phyloP scores from a whole-genome alignment of 305 asterid species.

The Rubia peregrina region DNA sequence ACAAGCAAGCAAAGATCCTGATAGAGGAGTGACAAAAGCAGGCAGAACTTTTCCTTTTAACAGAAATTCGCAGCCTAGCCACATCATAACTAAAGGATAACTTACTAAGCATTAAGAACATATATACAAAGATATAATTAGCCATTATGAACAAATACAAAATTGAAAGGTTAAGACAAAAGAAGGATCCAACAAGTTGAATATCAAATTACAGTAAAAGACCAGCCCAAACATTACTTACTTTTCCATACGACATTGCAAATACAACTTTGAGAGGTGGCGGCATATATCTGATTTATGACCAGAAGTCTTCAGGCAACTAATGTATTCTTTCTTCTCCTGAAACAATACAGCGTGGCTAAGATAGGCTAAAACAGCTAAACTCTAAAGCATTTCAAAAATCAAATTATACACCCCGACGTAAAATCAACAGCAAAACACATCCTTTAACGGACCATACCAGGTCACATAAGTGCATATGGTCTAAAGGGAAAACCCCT shows the following conservation, averaged over 20 bases:
- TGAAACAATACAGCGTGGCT: conserved; percentile 26
- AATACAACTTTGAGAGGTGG: conserved; percentile 64
- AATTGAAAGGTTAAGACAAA: not conserved
- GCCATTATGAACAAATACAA: not conserved
- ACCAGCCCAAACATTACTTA: conserved; percentile 27
- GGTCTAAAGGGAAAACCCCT: conserved; percentile 91
- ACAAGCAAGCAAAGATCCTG: not conserved
- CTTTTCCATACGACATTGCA: conserved; percentile 94
- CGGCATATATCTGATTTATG: conserved; percentile 78
- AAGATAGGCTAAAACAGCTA: not conserved
- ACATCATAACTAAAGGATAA: not conserved
- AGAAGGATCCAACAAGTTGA: not conserved
- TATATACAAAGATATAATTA: not conserved
- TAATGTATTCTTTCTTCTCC: conserved; percentile 87
- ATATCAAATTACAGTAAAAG: not conserved
- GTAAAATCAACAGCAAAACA: not conserved
- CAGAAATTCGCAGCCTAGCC: not conserved
- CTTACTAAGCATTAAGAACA: not conserved
- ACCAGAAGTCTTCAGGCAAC: conserved; percentile 57
- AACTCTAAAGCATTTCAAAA: not conserved
- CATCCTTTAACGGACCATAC: conserved; percentile 28
- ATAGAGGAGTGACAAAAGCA: not conserved
- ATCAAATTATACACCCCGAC: not conserved
- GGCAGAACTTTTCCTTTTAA: not conserved
- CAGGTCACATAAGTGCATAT: conserved; percentile 80